Conservation (phyloP, 2,329 filamentous ascomycete species). For the Alternaria brassicicola region DNA sequence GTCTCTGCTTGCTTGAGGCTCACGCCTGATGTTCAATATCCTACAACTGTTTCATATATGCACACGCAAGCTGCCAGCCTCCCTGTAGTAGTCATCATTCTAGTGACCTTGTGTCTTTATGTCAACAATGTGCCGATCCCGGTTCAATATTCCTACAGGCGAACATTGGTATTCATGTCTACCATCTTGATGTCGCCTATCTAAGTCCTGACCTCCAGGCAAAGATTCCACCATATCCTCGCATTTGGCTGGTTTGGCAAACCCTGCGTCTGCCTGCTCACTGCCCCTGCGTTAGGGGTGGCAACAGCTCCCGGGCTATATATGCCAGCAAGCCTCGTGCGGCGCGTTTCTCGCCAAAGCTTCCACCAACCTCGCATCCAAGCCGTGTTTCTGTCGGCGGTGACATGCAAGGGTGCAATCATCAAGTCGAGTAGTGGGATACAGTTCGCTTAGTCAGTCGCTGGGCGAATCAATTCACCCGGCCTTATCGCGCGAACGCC, state of each 20-base stretch:
- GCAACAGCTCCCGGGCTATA: neutral
- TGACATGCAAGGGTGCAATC: conserved; percentile 18
- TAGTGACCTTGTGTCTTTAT: too few species aligned
- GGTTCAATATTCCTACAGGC: too few species aligned
- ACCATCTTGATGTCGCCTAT: neutral
- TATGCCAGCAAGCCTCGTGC: conserved; percentile 1
- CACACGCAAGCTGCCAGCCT: too few species aligned
- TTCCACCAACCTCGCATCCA: conserved; percentile 15
- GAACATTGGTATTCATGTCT: too few species aligned
- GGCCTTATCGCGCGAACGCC: conserved; percentile 32
- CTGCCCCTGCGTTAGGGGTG: conserved; percentile 10
- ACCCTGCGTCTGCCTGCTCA: conserved; percentile 1
- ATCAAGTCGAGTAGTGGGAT: conserved; percentile 31
- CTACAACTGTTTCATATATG: neutral
- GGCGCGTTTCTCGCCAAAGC: conserved; percentile 29
- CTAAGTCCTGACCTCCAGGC: neutral
- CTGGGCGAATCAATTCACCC: conserved; percentile 37
- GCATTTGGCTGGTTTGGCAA: neutral
- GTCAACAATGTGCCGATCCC: too few species aligned
- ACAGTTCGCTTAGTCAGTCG: conserved; percentile 30
- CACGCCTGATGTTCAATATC: neutral
- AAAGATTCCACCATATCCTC: neutral
- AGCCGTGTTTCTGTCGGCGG: conserved; percentile 9
- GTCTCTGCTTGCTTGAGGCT: neutral
- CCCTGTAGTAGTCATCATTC: too few species aligned